phyloP scores from a whole-genome alignment of 1,284 basidiomycete genomes.

The Athelia psychrophila region DNA sequence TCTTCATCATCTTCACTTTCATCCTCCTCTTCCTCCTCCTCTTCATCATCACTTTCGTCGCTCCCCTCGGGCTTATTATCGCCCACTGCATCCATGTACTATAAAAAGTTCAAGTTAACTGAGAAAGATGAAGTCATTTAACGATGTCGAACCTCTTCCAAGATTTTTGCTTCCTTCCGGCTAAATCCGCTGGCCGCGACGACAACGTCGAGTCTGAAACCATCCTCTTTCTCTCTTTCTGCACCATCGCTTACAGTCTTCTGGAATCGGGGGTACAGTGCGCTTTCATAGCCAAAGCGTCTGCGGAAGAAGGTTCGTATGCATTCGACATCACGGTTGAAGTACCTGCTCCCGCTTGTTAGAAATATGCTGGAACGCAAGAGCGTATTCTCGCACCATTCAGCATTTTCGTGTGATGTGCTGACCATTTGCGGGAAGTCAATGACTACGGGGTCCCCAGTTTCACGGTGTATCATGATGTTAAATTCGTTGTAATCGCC shows the following conservation, averaged over 20 bases:
- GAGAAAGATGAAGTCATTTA: slow-evolving; percentile 5
- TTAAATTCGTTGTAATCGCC: slow-evolving; percentile 99
- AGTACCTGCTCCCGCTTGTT: slow-evolving; percentile 68
- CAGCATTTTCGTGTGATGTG: slow-evolving; percentile 95
- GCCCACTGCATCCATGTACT: slow-evolving; percentile 70
- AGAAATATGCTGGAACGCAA: slow-evolving; percentile 6
- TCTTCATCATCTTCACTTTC: slow-evolving; percentile 25
- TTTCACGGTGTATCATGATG: slow-evolving; percentile 84
- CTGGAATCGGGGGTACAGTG: slow-evolving; percentile 83
- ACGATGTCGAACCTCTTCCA: slow-evolving; percentile 75
- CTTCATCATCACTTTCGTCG: slow-evolving; percentile 30
- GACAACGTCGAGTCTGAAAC: slow-evolving; percentile 80
- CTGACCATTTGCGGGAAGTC: slow-evolving; percentile 99
- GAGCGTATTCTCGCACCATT: slow-evolving; percentile 64
- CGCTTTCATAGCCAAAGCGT: slow-evolving; percentile 91
- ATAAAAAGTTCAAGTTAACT: slow-evolving; percentile 4
- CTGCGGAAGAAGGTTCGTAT: slow-evolving; percentile 92
- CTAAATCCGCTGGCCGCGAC: slow-evolving; percentile 93
- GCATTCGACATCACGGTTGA: slow-evolving; percentile 97
- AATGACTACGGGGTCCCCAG: slow-evolving; percentile 88
- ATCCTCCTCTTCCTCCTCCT: slow-evolving; percentile 24
- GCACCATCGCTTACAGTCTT: slow-evolving; percentile 46
- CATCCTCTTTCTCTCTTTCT: slow-evolving; percentile 41
- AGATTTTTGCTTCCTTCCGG: slow-evolving; percentile 73
- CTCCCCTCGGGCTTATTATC: slow-evolving; percentile 36